phyloP scores from a whole-genome alignment of 1,139 yeast genomes.

The Chernovozyma sophiae-reginae region DNA sequence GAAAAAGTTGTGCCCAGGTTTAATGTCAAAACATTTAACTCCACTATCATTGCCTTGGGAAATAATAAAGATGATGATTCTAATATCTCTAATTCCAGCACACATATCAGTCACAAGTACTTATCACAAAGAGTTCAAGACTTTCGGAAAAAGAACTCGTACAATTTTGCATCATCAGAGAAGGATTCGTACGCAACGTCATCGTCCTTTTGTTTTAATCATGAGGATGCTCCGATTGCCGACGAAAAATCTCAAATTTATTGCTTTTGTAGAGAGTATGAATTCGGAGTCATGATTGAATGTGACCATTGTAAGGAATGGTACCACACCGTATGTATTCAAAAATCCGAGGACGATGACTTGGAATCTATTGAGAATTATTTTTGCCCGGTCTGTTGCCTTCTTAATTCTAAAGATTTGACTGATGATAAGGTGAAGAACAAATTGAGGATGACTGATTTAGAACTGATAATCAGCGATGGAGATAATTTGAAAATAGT shows the following conservation, averaged over 20 bases:
- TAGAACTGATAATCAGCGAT: not conserved
- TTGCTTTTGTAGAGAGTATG: slow-evolving; percentile 69
- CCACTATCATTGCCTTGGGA: not conserved
- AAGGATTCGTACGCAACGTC: slow-evolving; percentile 24
- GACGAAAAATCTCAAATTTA: slow-evolving; percentile 39
- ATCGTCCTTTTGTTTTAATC: slow-evolving; percentile 23
- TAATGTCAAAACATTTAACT: not conserved
- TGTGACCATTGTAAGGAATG: slow-evolving; percentile 79
- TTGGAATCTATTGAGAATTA: slow-evolving; percentile 38
- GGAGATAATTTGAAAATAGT: slow-evolving; percentile 7
- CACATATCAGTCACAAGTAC: not conserved
- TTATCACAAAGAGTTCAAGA: slow-evolving; percentile 21
- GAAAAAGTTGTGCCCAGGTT: not conserved
- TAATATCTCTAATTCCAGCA: not conserved
- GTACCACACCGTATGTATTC: slow-evolving; percentile 72
- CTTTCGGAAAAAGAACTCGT: slow-evolving; percentile 29
- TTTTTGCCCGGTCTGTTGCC: slow-evolving; percentile 65
- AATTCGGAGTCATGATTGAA: slow-evolving; percentile 71
- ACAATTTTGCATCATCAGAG: slow-evolving; percentile 38
- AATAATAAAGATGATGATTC: not conserved
- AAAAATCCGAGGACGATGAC: slow-evolving; percentile 21
- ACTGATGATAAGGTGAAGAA: not conserved
- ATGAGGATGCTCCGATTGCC: slow-evolving; percentile 16
- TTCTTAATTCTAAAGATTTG: slow-evolving; percentile 7
- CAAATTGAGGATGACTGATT: not conserved